Evolutionary conservation across 768 basidiomycete species (phyloP), one percentile per base, ranked within the genome.

Genomic region (Termitomyces sp.): DNA sequence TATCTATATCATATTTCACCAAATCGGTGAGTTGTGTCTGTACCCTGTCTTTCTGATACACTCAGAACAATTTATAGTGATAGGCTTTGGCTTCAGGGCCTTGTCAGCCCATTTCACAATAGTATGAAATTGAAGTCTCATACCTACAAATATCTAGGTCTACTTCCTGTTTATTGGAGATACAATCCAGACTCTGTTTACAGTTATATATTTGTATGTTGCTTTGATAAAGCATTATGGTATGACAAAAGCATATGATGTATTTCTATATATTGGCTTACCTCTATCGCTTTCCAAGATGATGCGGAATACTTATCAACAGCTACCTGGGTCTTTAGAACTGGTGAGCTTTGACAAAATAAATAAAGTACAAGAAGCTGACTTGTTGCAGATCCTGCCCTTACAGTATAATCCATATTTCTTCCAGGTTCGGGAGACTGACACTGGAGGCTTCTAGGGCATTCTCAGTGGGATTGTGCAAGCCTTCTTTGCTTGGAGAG

Each of bases 151-250:
- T 47, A 43, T 56, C 44, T 18, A 83, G 79, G 76, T 81, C 40
- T 51, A 62, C 40, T 56, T 76, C 26, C 68, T 83, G 3, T 72
- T 82, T 48, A 18, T 79, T 5, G 77, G 75, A 42, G 82, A 84
- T 65, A 81, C 80, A 0, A 60, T 78, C 30, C 82, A 82, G 59
- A 73, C 77, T 3, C 63, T 68, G 5, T 82, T 80, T 60, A 75
- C 79, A 33, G 67, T 76, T 20, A 61, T 72, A 2, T 79, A 80
- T 60, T 59, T 83, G 18, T 84, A 83, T 56, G 67, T 76, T 10
- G 74, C 80, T 6, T 71, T 84, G 32, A 75, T 83, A 34, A 65
- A 67, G 12, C 69, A 76, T 57, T 83, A 80, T 40, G 79, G 82
- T 81, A 47, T 7, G 70, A 62, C 45, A 10, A 49, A 24, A n/a